A percentile compares a stretch with the other conserved stretches of the same genome.
Evolutionary conservation across 306 rosid genomes (phyloP).

Genomic region (Alnus rubra): DNA sequence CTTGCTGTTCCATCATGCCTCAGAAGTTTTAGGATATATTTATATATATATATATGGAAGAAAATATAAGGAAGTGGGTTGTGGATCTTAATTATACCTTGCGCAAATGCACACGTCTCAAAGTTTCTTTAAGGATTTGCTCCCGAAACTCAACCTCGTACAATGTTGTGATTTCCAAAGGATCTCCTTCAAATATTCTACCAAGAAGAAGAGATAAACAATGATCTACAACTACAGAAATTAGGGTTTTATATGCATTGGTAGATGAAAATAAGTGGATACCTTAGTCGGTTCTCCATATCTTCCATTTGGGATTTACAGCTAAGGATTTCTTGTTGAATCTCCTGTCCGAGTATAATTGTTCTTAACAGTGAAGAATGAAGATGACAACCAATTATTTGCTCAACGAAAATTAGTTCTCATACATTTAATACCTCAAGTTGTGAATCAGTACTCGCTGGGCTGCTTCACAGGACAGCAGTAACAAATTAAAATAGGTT

Average conservation of each 20-base stretch:
- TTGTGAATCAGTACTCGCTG: constrained; percentile 34
- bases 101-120: constrained; percentile 43
- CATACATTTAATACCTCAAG: constrained; percentile 45
- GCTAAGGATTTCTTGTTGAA: constrained; percentile 43
- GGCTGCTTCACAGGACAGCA: constrained; percentile 35
- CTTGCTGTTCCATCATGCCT: constrained; percentile 31
- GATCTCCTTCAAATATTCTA: constrained; percentile 64
- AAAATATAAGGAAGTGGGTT: background rate
- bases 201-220: background rate
- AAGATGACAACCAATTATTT: background rate
- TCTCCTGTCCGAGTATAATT: constrained; percentile 35
- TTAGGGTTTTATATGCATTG: background rate
- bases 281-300: constrained; percentile 54
- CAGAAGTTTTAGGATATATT: background rate
- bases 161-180: constrained; percentile 50
- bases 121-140: constrained; percentile 49
- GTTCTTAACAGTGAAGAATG: background rate
- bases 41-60: background rate
- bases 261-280: background rate
- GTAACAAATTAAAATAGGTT: background rate
- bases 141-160: constrained; percentile 51
- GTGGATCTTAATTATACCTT: constrained; percentile 31
- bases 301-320: constrained; percentile 50
- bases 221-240: background rate
- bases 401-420: background rate